These are phyloP conservation scores for Lipomyces yamadae DNA, from an alignment of 805 yeast genomes.

Conservation along the genomic window DNA sequence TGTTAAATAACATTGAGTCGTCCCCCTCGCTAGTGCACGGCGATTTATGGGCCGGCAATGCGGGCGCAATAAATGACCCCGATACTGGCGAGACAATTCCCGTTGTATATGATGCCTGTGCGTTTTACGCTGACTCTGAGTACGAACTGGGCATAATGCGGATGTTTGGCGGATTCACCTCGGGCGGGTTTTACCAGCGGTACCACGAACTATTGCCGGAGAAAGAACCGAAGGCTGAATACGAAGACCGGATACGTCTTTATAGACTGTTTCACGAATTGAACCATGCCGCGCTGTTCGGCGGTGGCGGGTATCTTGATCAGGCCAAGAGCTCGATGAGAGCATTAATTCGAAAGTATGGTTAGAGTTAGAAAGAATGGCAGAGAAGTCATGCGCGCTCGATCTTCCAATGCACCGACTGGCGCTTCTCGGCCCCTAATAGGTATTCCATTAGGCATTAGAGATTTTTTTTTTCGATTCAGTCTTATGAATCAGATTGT, in stretches of 20 bases:
- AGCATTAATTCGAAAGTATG: slow-evolving; percentile 16
- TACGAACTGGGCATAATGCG: slow-evolving; percentile 37
- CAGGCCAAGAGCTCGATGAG: slow-evolving; percentile 30
- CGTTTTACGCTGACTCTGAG: slow-evolving; percentile 35
- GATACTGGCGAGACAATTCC: slow-evolving; percentile 14
- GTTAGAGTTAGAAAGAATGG: not conserved
- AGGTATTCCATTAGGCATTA: too few species aligned
- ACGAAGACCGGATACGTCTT: slow-evolving; percentile 32
- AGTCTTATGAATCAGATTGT: too few species aligned
- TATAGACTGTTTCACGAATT: slow-evolving; percentile 33
- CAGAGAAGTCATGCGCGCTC: not conserved
- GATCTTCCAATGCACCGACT: not conserved
- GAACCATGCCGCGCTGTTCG: slow-evolving; percentile 34
- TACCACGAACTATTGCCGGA: slow-evolving; percentile 32
- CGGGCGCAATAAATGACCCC: slow-evolving; percentile 17
- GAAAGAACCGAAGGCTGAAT: slow-evolving; percentile 30
- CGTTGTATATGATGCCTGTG: slow-evolving; percentile 35
- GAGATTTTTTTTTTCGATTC: too few species aligned
- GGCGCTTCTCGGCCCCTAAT: not conserved
- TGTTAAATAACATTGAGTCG: slow-evolving; percentile 14
- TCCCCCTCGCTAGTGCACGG: slow-evolving; percentile 36
- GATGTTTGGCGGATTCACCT: slow-evolving; percentile 37
- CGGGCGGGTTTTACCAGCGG: slow-evolving; percentile 19
- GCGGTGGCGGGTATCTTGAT: slow-evolving; percentile 32
- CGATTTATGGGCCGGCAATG: slow-evolving; percentile 36